Evolutionary conservation across 441 rosid genomes (phyloP).

Genomic region (Pelargonium australe): DNA sequence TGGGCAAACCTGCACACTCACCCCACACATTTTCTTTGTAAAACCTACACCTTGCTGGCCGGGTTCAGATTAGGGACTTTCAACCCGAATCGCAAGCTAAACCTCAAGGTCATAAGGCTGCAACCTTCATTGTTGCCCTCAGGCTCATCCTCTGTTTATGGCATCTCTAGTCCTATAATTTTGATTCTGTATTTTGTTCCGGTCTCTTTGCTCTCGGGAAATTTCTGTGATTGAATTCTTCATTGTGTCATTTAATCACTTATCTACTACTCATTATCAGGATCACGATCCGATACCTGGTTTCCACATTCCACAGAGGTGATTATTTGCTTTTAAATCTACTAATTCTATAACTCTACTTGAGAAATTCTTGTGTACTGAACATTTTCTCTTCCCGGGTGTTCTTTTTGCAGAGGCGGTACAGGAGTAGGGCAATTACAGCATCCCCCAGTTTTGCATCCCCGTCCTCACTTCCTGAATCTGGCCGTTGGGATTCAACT

Average conservation of each 20-base stretch:
- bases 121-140: too few relatives aligned
- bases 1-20: too few relatives aligned
- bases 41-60: too few relatives aligned
- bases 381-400: slow-evolving; percentile 7
- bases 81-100: too few relatives aligned
- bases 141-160: too few relatives aligned
- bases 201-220: background rate
- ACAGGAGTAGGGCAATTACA: slow-evolving; percentile 29
- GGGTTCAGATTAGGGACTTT: too few relatives aligned
- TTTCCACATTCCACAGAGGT: slow-evolving; percentile 52
- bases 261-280: slow-evolving; percentile 28
- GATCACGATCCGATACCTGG: slow-evolving; percentile 41
- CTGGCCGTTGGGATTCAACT: slow-evolving; percentile 45
- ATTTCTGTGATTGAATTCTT: background rate
- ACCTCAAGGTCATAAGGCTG: too few relatives aligned
- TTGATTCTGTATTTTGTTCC: background rate
- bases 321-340: slow-evolving; percentile 15
- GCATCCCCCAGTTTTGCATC: slow-evolving; percentile 59
- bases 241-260: background rate
- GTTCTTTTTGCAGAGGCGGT: slow-evolving; percentile 42
- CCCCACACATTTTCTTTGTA: too few relatives aligned
- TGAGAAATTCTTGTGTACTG: slow-evolving; percentile 9
- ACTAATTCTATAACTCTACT: slow-evolving; percentile 13
- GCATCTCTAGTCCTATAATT: too few relatives aligned
- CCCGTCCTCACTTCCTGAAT: slow-evolving; percentile 50